Base-by-base conservation (phyloP, 1,284 basidiomycete species). In the Tausonia pullulans region DNA sequence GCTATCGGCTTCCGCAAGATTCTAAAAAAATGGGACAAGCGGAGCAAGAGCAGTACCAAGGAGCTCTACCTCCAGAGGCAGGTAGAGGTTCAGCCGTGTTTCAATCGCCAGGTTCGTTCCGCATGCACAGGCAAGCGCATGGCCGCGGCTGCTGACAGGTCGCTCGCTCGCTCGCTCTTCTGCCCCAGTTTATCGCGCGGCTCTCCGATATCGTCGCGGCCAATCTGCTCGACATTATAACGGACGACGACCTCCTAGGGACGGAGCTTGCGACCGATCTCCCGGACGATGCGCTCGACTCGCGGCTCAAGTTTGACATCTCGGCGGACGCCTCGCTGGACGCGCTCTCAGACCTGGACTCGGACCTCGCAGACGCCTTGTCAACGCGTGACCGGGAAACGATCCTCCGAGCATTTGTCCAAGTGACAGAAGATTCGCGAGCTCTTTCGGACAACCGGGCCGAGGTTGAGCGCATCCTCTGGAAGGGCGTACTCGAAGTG, bases 1-100 rank as follows among this genome's bases (percentile, higher is more conserved):
- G 96, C 90, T 1, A 94, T 87, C 3, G 96, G 94, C 2, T 98
- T 98, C 76, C 84, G 95, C 61, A 98, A 98, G 77, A 98, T 99
- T 63, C 78, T 98, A 68, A 98, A 99, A 73, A 99, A 99, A 75
- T 99, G 93, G 84, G 96, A 98, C 78, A 99, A 98, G 78, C 84
- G 90, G 64, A 93, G 89, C 51, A 98, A 88, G 69, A 93, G 87
- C 13, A 88, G 87, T 48, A 98, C 89, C 14, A 98, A 96, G 76
- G 96, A 99, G 74, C 81, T 98, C 10, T 98, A 98, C 76, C 84
- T 99, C 48, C 85, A 92, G 61, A 86, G 96, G 48, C 96, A 98
- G 76, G 95, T 99, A 10, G 96, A 99, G 70, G 90, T 98, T 11
- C 96, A 98, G 73, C 96, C 95, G 3, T 92, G 93, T 56, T 97